phyloP scores from a whole-genome alignment of 1,284 basidiomycete species.

The Taiwanofungus camphoratus region DNA sequence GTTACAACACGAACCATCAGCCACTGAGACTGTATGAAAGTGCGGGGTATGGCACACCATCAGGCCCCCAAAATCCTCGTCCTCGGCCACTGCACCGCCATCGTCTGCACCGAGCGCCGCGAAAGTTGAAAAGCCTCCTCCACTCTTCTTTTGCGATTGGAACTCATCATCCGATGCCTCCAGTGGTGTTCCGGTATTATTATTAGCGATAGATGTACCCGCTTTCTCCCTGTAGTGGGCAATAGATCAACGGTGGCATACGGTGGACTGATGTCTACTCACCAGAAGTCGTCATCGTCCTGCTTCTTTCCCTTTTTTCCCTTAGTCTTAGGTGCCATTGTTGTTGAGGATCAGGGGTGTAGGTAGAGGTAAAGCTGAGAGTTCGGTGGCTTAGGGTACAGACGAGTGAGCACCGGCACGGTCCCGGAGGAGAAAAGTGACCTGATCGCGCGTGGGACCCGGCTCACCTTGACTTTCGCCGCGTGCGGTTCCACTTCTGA shows the following conservation, averaged over 20 bases:
- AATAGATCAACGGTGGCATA: slow-evolving; percentile 4
- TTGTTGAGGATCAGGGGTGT: not conserved
- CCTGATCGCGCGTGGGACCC: not conserved
- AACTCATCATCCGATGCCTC: slow-evolving; percentile 41
- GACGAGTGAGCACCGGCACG: not conserved
- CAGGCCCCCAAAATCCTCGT: slow-evolving; percentile 74
- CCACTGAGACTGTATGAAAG: too few species aligned
- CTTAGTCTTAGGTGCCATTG: slow-evolving; percentile 86
- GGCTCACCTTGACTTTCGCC: not conserved
- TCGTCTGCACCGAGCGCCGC: slow-evolving; percentile 43
- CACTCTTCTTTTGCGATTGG: slow-evolving; percentile 18
- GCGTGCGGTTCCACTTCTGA: too few species aligned
- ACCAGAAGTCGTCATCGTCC: slow-evolving; percentile 83
- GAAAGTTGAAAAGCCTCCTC: slow-evolving; percentile 45
- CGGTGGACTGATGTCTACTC: slow-evolving; percentile 22
- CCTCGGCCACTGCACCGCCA: slow-evolving; percentile 57
- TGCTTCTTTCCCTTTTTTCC: slow-evolving; percentile 82
- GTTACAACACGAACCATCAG: slow-evolving; percentile 4
- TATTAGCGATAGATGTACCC: slow-evolving; percentile 52
- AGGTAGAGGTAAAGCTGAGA: not conserved
- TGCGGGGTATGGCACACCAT: slow-evolving; percentile 58
- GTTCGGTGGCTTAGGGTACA: not conserved
- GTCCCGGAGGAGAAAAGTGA: not conserved
- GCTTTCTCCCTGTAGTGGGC: slow-evolving; percentile 54
- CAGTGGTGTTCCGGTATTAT: slow-evolving; percentile 28